Evolutionary conservation across 176 grass and related monocot species (phyloP), one percentile per base, ranked within the genome.

Genomic region (Bonia amplexicaulis): DNA sequence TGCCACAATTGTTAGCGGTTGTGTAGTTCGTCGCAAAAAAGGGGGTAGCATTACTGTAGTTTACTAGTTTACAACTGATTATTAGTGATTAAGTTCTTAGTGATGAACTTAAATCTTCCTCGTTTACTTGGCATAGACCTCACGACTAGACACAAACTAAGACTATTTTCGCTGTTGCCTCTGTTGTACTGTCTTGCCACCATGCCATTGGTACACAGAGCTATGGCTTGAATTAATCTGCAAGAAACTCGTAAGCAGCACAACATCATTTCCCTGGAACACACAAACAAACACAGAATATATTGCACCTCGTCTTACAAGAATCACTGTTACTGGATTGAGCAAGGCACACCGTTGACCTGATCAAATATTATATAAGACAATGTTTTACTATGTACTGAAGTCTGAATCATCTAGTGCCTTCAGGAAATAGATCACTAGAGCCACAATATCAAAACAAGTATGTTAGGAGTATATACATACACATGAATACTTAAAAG

Each of bases 381-480:
- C 10, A 25, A 46, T 82, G 80, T 46, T 59, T 70, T 1, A 51
- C 46, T 80, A 52, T 67, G 16, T 80, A 67, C 19, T 44, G 16
- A 76, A 27, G 16, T 77, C 31, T 19, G 14, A 77, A 85, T 15
- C 46, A 22, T 14, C 45, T 25, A 57, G 20, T 80, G 46, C 7
- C 45, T 76, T 40, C 42, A 71, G 12, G 78, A 57, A 51, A 66
- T 9, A 66, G 33, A 89, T 74, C 60, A 68, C 8, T 42, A 60
- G 52, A 68, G 40, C 55, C 42, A 42, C 9, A 22, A 70, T 70
- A 70, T 31, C 12, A 65, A 45, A 48, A 69, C 22, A 64, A 54
- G 66, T 53, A 51, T 23, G 40, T 47, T 19, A 64, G 25, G 23
- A 71, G 82, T 49, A 84, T 78, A 70, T 49, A 84, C 51, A 81